Evolutionary conservation across 306 rosid genomes (phyloP), one percentile per base, ranked within the genome.

Genomic region (Acacia crassicarpa): DNA sequence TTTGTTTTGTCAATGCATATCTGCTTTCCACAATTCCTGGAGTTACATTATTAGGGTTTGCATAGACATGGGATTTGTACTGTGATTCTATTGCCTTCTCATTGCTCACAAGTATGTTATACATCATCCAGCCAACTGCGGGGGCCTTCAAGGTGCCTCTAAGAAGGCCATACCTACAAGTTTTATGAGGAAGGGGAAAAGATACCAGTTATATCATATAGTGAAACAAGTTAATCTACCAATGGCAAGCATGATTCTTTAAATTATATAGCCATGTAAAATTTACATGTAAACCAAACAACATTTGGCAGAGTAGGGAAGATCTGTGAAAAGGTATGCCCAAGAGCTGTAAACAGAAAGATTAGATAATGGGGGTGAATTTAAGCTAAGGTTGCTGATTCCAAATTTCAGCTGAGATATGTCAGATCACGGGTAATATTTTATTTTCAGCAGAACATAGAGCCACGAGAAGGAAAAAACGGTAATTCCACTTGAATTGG

Each of bases 81-180:
- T 95, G 98, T 35, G 99, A 95, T 88, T 93, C 85, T 76, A 95
- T 95, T 27, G 98, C 92, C 6, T 90, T 93, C 87, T 88, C 93
- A 70, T 95, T 91, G 90, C 98, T 95, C 81, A 95, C 99, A 8
- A 95, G 98, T 86, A 95, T 82, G 86, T 92, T 95, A 67, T 95
- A 95, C 96, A 95, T 89, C 98, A 93, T 92, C 99, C 98, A 95
- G 22, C 99, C 98, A 78, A 95, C 88, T 27, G 97, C 99, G n/a
- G 98, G 98, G 19, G 98, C 92, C 87, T 88, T 92, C 81, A 95
- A 86, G 65, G 99, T 93, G 67, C 97, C 99, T 82, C 94, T 86
- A 51, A 95, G 92, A 66, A 93, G 88, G 76, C 97, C 94, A 46
- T 95, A 93, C 92, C 99, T 95, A 86, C 54, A 76, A 40, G 78